Evolutionary conservation across 768 basidiomycete genomes (phyloP).

Genomic region (Mycena leptocephala): DNA sequence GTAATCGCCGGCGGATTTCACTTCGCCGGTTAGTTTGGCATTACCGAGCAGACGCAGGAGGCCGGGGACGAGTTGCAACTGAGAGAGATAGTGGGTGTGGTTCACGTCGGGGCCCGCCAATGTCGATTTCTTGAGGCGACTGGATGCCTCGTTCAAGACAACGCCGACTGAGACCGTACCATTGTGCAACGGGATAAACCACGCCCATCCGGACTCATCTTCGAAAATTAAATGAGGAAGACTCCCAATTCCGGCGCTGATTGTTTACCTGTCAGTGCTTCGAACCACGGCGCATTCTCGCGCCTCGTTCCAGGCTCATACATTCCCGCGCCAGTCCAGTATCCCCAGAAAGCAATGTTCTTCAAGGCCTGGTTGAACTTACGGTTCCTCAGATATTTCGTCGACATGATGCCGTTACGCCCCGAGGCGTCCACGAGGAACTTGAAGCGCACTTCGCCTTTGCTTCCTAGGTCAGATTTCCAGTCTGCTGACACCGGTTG

Average conservation of each 20-base stretch:
- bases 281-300: slow-evolving; percentile 67
- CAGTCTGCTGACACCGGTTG: slow-evolving; percentile 57
- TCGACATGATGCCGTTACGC: slow-evolving; percentile 72
- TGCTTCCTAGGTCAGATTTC: slow-evolving; percentile 50
- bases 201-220: slow-evolving; percentile 72
- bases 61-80: slow-evolving; percentile 45
- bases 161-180: slow-evolving; percentile 66
- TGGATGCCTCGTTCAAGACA: slow-evolving; percentile 59
- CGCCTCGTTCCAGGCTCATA: slow-evolving; percentile 60
- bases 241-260: too few relatives aligned
- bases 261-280: slow-evolving; percentile 67
- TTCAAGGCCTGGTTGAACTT: slow-evolving; percentile 66
- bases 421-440: slow-evolving; percentile 80
- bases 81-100: slow-evolving; percentile 46
- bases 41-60: slow-evolving; percentile 42
- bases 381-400: slow-evolving; percentile 71
- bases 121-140: slow-evolving; percentile 48
- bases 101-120: slow-evolving; percentile 36
- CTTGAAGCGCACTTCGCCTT: slow-evolving; percentile 67
- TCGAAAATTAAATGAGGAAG: not conserved
- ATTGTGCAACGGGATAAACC: slow-evolving; percentile 71
- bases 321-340: slow-evolving; percentile 68
- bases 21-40: slow-evolving; percentile 41
- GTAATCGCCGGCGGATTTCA: slow-evolving; percentile 52
- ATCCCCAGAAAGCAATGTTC: slow-evolving; percentile 80